These are phyloP conservation scores for Malassezia japonica DNA, from an alignment of 1,284 basidiomycete species.

Conservation along the genomic window DNA sequence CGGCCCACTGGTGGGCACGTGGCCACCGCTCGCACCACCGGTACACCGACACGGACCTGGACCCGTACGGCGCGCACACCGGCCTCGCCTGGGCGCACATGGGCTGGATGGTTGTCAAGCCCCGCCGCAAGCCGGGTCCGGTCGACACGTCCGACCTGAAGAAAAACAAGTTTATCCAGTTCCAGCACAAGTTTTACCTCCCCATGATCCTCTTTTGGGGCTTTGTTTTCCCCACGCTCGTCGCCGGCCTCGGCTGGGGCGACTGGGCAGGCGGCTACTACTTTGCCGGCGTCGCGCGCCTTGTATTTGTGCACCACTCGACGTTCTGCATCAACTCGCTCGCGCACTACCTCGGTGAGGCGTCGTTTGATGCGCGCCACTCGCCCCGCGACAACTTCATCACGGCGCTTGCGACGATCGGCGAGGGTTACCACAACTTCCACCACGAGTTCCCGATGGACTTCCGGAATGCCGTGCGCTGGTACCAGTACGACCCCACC, in stretches of 20 bases:
- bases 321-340: conserved; percentile 49
- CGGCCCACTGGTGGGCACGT: conserved; percentile 47
- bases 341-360: conserved; percentile 47
- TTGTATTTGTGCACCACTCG: conserved; percentile 47
- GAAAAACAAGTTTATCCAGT: conserved; percentile 43
- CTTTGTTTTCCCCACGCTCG: conserved; percentile 41
- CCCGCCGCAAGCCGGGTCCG: conserved; percentile 45
- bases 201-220: conserved; percentile 45
- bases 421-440: conserved; percentile 48
- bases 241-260: conserved; percentile 45
- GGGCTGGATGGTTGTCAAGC: conserved; percentile 48
- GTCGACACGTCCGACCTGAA: conserved; percentile 45
- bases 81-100: conserved; percentile 47
- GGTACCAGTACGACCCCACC: conserved; percentile 48
- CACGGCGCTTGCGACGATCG: conserved; percentile 44
- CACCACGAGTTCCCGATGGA: conserved; percentile 49
- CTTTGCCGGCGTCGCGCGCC: conserved; percentile 42
- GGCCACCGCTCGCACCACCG: conserved; percentile 48
- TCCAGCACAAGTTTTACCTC: conserved; percentile 46
- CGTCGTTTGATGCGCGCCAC: conserved; percentile 45
- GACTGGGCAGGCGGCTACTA: conserved; percentile 47
- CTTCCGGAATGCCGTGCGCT: conserved; percentile 44
- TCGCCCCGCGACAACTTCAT: conserved; percentile 47
- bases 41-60: conserved; percentile 48
- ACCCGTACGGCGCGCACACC: conserved; percentile 46